Evolutionary conservation across 257 asterid genomes (phyloP).

Genomic region (Anisodus acutangulus): DNA sequence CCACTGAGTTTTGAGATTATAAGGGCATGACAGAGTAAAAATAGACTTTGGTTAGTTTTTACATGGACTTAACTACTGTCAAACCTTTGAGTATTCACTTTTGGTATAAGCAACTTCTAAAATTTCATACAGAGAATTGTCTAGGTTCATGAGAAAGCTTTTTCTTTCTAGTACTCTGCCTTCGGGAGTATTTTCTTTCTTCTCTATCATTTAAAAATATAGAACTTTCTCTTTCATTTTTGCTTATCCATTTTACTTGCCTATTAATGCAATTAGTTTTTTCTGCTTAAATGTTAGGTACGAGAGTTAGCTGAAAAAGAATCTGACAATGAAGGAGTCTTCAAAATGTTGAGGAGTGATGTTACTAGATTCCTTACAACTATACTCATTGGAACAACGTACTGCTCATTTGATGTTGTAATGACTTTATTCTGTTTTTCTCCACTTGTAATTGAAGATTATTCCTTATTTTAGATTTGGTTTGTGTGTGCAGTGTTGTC

Average conservation of each 20-base stretch:
- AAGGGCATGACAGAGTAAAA: not conserved
- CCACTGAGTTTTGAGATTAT: not conserved
- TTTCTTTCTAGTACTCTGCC: not conserved
- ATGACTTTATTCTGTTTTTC: constrained; percentile 36
- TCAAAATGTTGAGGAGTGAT: constrained; percentile 89
- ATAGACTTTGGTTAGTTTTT: not conserved
- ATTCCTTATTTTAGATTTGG: constrained; percentile 52
- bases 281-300: constrained; percentile 59
- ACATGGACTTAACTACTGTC: not conserved
- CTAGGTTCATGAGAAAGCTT: not conserved
- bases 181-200: not conserved
- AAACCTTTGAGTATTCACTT: not conserved
- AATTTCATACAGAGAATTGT: not conserved
- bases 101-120: constrained; percentile 8
- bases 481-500: constrained; percentile 81
- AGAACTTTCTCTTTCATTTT: not conserved
- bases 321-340: constrained; percentile 79
- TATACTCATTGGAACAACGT: constrained; percentile 99
- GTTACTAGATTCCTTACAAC: constrained; percentile 97
- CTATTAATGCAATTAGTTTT: constrained; percentile 27
- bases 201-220: not conserved
- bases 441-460: constrained; percentile 44
- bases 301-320: constrained; percentile 97
- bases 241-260: not conserved
- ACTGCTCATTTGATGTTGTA: constrained; percentile 47